phyloP scores from a whole-genome alignment of 768 basidiomycete genomes.

The Amanita muscaria region DNA sequence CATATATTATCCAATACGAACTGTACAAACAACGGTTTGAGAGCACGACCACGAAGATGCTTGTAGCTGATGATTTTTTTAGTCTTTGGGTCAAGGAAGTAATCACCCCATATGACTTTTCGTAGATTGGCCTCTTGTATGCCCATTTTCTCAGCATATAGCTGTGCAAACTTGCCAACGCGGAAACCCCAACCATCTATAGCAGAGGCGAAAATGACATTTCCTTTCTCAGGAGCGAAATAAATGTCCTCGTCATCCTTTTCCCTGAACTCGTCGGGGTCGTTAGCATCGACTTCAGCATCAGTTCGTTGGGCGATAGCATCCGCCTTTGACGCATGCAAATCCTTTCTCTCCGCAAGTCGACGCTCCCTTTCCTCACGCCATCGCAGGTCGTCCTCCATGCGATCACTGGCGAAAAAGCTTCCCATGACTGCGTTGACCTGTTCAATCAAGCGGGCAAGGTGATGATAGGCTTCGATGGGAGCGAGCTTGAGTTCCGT shows the following conservation, averaged over 20 bases:
- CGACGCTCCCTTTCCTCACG: constrained; percentile 84
- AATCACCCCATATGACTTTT: constrained; percentile 94
- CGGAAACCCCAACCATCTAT: constrained; percentile 98
- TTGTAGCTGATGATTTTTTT: constrained; percentile 89
- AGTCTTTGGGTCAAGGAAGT: constrained; percentile 91
- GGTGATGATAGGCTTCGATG: constrained; percentile 88
- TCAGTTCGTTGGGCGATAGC: constrained; percentile 16
- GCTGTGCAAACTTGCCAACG: constrained; percentile 84
- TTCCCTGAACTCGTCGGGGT: constrained; percentile 73
- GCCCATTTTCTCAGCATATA: constrained; percentile 85
- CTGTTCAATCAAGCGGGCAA: constrained; percentile 89
- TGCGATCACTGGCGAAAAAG: constrained; percentile 90
- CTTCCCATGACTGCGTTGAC: constrained; percentile 98
- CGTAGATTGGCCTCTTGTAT: constrained; percentile 83
- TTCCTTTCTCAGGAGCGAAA: constrained; percentile 91
- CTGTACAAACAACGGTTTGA: constrained; percentile 96
- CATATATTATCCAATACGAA: constrained; percentile 96
- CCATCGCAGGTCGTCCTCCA: constrained; percentile 96
- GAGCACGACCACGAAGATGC: constrained; percentile 73
- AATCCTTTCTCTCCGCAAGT: constrained; percentile 66
- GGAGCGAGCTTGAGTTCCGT: constrained; percentile 90
- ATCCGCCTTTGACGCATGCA: constrained; percentile 56
- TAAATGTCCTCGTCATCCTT: constrained; percentile 98
- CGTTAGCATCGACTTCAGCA: constrained; percentile 31
- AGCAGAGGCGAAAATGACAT: constrained; percentile 93